Conservation (phyloP, 139 green algal species). For the Chlorella sp. region DNA sequence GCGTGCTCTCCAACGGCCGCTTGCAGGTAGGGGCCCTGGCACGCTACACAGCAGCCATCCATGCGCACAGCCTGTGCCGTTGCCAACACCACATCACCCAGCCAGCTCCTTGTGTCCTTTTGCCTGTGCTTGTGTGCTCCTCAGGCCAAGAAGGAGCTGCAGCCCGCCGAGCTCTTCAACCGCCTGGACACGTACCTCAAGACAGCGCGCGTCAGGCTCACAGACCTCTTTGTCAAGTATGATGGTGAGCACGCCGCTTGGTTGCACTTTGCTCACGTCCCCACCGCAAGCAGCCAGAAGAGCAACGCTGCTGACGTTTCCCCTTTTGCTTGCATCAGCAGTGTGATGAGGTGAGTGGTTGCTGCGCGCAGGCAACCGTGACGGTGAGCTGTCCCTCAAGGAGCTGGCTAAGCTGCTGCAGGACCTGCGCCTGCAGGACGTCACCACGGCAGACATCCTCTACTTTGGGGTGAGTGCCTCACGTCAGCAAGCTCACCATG, state of each 20-base stretch:
- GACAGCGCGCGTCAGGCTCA: conserved; percentile 2
- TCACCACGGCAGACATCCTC: conserved; percentile 20
- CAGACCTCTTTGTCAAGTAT: conserved; percentile 18
- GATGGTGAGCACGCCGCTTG: conserved; percentile 11
- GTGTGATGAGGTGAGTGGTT: too few relatives aligned
- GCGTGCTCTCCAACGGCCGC: conserved; percentile 2
- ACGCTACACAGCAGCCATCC: too few relatives aligned
- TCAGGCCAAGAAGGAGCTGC: conserved; percentile 8
- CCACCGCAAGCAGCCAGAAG: too few relatives aligned
- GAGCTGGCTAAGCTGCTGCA: conserved; percentile 24
- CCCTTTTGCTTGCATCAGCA: too few relatives aligned
- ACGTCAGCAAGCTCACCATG: too few relatives aligned
- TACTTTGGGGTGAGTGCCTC: conserved; percentile 33
- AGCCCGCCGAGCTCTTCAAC: conserved; percentile 17
- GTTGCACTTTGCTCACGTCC: too few relatives aligned
- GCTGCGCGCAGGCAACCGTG: conserved; percentile 1
- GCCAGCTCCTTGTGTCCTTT: background rate
- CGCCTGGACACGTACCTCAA: conserved; percentile 18
- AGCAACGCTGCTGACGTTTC: too few relatives aligned
- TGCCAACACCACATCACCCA: too few relatives aligned
- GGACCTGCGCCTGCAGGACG: conserved; percentile 13
- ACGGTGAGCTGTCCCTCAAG: conserved; percentile 21
- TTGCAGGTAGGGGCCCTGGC: background rate
- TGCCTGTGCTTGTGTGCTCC: background rate
- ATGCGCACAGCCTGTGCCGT: too few relatives aligned